These are phyloP conservation scores for Phellopilus nigrolimitatus DNA, from an alignment of 1,284 basidiomycete genomes.

Conservation along the genomic window DNA sequence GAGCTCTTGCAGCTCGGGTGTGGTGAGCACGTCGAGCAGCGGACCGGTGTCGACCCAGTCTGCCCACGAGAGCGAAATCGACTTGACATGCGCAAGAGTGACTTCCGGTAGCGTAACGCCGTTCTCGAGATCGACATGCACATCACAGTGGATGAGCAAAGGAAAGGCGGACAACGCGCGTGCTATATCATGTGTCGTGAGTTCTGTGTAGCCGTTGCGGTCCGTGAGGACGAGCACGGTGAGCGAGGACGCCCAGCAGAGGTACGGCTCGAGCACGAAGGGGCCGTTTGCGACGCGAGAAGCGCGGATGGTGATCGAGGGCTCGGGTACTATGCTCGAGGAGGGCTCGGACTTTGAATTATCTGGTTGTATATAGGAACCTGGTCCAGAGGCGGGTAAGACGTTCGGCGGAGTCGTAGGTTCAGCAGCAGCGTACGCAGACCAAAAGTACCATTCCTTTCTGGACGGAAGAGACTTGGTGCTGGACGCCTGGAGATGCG, in stretches of 20 bases:
- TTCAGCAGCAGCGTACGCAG: background rate
- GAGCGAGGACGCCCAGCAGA: slow-evolving; percentile 8
- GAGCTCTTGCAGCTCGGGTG: slow-evolving; percentile 14
- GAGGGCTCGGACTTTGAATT: background rate
- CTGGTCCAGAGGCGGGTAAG: too few relatives aligned
- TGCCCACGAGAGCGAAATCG: slow-evolving; percentile 13
- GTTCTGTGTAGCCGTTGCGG: slow-evolving; percentile 7
- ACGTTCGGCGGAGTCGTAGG: background rate
- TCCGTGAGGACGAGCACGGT: slow-evolving; percentile 16
- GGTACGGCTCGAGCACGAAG: slow-evolving; percentile 17
- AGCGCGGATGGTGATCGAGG: slow-evolving; percentile 14
- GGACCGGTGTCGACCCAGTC: slow-evolving; percentile 12
- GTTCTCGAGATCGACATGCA: slow-evolving; percentile 13
- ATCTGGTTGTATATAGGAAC: background rate
- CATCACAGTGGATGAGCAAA: slow-evolving; percentile 13
- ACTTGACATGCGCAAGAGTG: background rate
- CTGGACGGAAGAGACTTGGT: slow-evolving; percentile 5
- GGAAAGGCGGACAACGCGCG: slow-evolving; percentile 15
- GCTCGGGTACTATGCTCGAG: background rate
- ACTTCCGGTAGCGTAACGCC: background rate
- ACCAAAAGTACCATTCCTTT: slow-evolving; percentile 22
- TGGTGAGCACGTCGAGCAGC: slow-evolving; percentile 10
- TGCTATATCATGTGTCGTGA: background rate
- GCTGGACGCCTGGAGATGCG: slow-evolving; percentile 15
- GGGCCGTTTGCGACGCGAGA: slow-evolving; percentile 9